These are phyloP conservation scores for Ochromonas danica DNA, from an alignment of 108 stramenopile genomes.

Conservation along the genomic window DNA sequence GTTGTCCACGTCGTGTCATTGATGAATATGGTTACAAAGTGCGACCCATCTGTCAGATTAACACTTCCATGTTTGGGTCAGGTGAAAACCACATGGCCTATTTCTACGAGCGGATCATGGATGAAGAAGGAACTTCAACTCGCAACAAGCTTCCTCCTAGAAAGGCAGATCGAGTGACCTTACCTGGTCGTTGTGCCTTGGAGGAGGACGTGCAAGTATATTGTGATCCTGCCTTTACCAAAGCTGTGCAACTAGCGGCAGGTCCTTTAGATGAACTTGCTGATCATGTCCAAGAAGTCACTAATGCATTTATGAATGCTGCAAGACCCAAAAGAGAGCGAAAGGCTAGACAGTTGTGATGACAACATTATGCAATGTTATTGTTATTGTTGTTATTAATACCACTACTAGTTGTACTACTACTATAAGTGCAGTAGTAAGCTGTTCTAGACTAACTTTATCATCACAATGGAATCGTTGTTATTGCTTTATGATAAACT, in stretches of 20 bases:
- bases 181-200: not conserved
- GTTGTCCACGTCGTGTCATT: conserved; percentile 36
- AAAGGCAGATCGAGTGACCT: not conserved
- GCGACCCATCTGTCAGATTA: not conserved
- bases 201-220: not conserved
- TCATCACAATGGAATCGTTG: too few relatives aligned
- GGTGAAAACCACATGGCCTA: conserved; percentile 56
- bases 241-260: not conserved
- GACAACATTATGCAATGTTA: too few relatives aligned
- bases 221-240: not conserved
- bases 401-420: too few relatives aligned
- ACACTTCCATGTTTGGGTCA: conserved; percentile 39
- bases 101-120: conserved; percentile 47
- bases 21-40: conserved; percentile 50
- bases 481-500: too few relatives aligned
- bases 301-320: too few relatives aligned
- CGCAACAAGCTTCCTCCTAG: not conserved
- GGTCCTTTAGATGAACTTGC: not conserved
- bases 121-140: not conserved
- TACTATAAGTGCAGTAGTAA: too few relatives aligned
- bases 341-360: too few relatives aligned
- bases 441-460: too few relatives aligned
- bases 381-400: too few relatives aligned
- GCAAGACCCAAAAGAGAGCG: too few relatives aligned
- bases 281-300: too few relatives aligned